Percentiles rank a stretch among this genome's conserved stretches.
Evolutionary conservation across 2,329 filamentous ascomycete species (phyloP).

Genomic region (Claviceps sp.): DNA sequence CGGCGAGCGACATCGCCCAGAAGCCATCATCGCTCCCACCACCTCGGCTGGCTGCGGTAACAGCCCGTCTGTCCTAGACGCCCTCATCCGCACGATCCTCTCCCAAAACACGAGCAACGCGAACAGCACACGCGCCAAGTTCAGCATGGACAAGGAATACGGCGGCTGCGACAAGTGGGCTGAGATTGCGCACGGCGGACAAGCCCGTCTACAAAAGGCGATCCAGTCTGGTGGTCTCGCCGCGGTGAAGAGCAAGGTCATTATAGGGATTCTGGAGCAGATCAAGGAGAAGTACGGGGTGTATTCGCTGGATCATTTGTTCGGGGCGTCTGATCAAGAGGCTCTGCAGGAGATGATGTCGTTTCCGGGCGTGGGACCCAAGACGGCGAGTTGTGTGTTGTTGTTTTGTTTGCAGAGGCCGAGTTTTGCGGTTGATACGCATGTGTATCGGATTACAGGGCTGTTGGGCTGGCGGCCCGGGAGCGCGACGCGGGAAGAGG

Average conservation of each 20-base stretch:
- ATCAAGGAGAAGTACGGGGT: conserved; percentile 32
- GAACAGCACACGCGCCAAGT: conserved; percentile 47
- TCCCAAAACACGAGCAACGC: conserved; percentile 38
- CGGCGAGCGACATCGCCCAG: conserved; percentile 48
- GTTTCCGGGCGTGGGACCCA: conserved; percentile 39
- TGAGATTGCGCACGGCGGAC: conserved; percentile 26
- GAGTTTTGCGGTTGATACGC: conserved; percentile 40
- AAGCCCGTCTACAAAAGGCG: conserved; percentile 34
- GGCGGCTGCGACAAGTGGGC: conserved; percentile 30
- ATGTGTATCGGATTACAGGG: conserved; percentile 36
- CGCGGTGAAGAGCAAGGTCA: conserved; percentile 58
- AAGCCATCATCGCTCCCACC: conserved; percentile 46
- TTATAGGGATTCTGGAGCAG: conserved; percentile 55
- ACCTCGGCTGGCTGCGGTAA: conserved; percentile 49
- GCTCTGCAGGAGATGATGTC: conserved; percentile 36
- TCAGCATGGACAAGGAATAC: conserved; percentile 31
- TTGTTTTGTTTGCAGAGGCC: conserved; percentile 35
- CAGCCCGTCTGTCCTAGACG: conserved; percentile 36
- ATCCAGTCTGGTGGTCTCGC: conserved; percentile 62
- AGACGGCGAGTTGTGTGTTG: conserved; percentile 39
- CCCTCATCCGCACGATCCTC: conserved; percentile 37
- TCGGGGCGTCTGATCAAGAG: conserved; percentile 26
- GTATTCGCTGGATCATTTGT: conserved; percentile 37
- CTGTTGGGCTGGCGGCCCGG: conserved; percentile 35
- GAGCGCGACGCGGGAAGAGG: conserved; percentile 27